Base-by-base conservation (phyloP, 2,329 filamentous ascomycete genomes). In the Magnaporthiopsis poae region DNA sequence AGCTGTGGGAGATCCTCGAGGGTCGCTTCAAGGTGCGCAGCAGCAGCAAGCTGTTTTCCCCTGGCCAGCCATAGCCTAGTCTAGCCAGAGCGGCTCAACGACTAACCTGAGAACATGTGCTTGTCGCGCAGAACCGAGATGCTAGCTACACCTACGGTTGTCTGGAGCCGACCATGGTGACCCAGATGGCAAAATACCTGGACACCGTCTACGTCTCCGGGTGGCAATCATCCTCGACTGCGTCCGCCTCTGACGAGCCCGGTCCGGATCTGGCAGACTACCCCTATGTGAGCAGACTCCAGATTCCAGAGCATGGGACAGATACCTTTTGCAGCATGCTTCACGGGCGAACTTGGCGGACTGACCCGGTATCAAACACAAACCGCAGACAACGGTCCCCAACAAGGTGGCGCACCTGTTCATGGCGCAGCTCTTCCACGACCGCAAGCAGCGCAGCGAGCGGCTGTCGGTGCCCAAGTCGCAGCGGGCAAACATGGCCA, bases 161-260 rank as follows among this genome's bases (percentile, higher is more conserved):
- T 80, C 84, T 99, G 70, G 95, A 99, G 76, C 95, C 95, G 13
- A 96, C 96, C 67, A 97, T 97, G 91, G 86, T 99, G 76, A 98
- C 95, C 35, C 95, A 99, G 79, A 99, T 99, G 95, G 94, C 94
- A 73, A 96, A 98, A 80, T 98, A 96, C 78, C 85, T 99, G 69
- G 95, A 99, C 76, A 99, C 95, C 46, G 91, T 99, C 76, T 99
- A 99, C 78, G 95, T 99, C 69, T 98, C 95, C 66, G 95, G 95
- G 70, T 99, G 95, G 95, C 95, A 99, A 80, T 96, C 91, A 70
- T 98, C 94, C 1, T 97, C 93, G 31, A 99, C 95, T 9, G 95
- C 95, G 64, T 97, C 94, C 2, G 86, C 92, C 1, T 94, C 93
- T 8, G 92, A 99, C 73, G 95, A 99, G 82, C 95, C 95, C 33